Conservation (phyloP, 208 protist genomes). For the Porcisia deanei region DNA sequence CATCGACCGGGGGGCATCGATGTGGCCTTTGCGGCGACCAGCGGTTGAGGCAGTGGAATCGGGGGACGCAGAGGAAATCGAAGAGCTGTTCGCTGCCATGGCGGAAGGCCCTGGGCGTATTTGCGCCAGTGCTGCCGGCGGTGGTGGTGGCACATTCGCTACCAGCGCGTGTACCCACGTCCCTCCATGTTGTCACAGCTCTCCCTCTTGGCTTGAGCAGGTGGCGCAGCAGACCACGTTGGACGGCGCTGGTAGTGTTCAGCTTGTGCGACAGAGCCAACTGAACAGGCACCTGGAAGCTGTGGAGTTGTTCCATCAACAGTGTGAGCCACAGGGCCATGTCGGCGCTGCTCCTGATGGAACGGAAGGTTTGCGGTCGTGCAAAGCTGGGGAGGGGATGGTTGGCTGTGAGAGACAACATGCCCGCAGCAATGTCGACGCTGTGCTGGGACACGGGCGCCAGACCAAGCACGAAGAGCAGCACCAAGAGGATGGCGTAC, state of each 20-base stretch:
- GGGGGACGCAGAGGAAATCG: no score
- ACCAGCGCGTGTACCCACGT: background rate
- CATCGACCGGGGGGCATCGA: no score
- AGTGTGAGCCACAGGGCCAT: slow-evolving; percentile 14
- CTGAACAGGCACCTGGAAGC: background rate
- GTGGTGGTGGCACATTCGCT: background rate
- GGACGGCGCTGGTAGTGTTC: background rate
- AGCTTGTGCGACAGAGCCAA: background rate
- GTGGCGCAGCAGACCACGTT: background rate
- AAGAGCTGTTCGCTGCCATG: no score
- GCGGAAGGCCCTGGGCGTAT: no score
- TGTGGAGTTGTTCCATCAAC: slow-evolving; percentile 26
- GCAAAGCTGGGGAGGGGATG: slow-evolving; percentile 31
- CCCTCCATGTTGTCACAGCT: background rate
- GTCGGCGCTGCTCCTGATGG: slow-evolving; percentile 10
- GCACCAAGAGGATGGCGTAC: background rate
- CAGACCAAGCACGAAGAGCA: background rate
- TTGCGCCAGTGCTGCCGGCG: no score
- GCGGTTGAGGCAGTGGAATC: no score
- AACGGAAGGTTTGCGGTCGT: slow-evolving; percentile 35
- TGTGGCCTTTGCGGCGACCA: no score
- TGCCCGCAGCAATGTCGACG: slow-evolving; percentile 12
- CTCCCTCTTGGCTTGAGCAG: background rate
- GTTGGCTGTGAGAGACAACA: slow-evolving; percentile 28
- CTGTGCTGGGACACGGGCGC: slow-evolving; percentile 7